phyloP scores from a whole-genome alignment of 2,329 filamentous ascomycete genomes.

The Trichoderma hamatum region DNA sequence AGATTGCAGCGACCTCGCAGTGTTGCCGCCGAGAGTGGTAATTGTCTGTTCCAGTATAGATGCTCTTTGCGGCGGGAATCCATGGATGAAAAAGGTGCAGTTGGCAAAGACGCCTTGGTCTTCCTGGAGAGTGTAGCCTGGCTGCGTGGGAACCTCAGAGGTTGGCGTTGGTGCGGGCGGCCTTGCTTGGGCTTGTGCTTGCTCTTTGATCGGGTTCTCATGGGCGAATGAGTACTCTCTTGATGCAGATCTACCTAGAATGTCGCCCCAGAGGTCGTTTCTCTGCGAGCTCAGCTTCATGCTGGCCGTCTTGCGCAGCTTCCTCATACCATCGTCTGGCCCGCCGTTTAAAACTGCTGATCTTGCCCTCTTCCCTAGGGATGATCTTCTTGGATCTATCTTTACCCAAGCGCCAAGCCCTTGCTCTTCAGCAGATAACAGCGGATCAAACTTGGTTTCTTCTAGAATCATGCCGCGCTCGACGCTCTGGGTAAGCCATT shows the following conservation, averaged over 20 bases:
- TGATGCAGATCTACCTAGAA: slow-evolving; percentile 59
- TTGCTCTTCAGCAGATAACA: slow-evolving; percentile 68
- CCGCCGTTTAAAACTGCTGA: slow-evolving; percentile 45
- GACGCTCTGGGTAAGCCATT: slow-evolving; percentile 85
- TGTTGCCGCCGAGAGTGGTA: slow-evolving; percentile 50
- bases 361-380: slow-evolving; percentile 62
- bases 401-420: slow-evolving; percentile 75
- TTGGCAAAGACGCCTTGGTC: slow-evolving; percentile 53
- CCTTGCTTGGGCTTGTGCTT: background rate
- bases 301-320: slow-evolving; percentile 85
- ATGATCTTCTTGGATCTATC: slow-evolving; percentile 49
- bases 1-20: slow-evolving; percentile 49
- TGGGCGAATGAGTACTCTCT: slow-evolving; percentile 41
- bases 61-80: slow-evolving; percentile 58
- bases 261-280: slow-evolving; percentile 87
- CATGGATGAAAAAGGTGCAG: slow-evolving; percentile 62
- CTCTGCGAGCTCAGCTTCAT: slow-evolving; percentile 79
- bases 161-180: slow-evolving; percentile 25
- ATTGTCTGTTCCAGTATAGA: slow-evolving; percentile 53
- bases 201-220: slow-evolving; percentile 29
- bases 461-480: slow-evolving; percentile 89
- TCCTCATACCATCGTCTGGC: slow-evolving; percentile 67
- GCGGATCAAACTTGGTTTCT: slow-evolving; percentile 80
- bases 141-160: slow-evolving; percentile 27
- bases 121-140: slow-evolving; percentile 13